These are phyloP conservation scores for Trifolium dubium DNA, from an alignment of 306 rosid species.

Conservation along the genomic window DNA sequence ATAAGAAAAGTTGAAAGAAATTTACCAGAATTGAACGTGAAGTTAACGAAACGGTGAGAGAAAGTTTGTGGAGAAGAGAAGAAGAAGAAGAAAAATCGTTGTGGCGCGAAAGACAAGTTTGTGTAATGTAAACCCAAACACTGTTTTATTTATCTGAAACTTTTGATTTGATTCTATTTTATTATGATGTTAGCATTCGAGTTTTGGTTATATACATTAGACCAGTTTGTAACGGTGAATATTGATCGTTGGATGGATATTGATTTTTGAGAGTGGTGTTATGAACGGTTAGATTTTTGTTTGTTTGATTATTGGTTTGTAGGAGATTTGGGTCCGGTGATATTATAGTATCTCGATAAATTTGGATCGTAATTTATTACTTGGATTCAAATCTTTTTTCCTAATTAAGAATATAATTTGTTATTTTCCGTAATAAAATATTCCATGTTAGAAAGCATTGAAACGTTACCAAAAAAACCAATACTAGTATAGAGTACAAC, in stretches of 20 bases:
- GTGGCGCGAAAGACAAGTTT: slow-evolving; percentile 58
- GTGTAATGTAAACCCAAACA: background rate
- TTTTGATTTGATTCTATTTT: background rate
- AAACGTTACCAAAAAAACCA: background rate
- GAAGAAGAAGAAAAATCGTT: slow-evolving; percentile 30
- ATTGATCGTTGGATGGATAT: background rate
- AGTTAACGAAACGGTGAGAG: slow-evolving; percentile 12
- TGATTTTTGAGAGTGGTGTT: background rate
- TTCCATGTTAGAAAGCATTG: background rate
- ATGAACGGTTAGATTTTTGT: background rate
- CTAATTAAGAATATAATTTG: background rate
- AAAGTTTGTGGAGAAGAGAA: background rate
- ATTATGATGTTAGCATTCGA: background rate
- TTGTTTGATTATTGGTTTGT: background rate
- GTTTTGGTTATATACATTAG: background rate
- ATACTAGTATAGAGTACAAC: too few species aligned
- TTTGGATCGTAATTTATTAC: background rate
- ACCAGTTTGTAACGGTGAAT: background rate
- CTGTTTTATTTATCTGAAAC: background rate
- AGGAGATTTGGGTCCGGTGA: background rate
- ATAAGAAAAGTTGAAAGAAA: slow-evolving; percentile 3
- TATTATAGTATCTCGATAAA: background rate
- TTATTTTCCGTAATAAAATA: background rate
- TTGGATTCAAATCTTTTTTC: background rate
- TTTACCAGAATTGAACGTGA: slow-evolving; percentile 17